These are phyloP conservation scores for Colletotrichum sojae DNA, from an alignment of 2,329 filamentous ascomycete species.

Conservation along the genomic window DNA sequence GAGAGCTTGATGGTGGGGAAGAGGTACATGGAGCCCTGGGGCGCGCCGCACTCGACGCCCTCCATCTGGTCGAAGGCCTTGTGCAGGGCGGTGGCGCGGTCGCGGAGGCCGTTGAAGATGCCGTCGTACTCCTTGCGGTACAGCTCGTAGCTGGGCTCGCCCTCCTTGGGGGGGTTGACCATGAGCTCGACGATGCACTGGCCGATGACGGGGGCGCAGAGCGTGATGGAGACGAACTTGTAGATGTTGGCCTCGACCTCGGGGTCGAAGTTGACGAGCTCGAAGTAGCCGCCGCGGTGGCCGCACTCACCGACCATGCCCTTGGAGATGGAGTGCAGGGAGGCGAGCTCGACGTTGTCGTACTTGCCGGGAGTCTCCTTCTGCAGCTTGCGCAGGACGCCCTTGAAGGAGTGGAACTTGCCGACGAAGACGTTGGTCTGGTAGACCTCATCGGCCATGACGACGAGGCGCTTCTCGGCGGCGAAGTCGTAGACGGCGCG, in stretches of 20 bases:
- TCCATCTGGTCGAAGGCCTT: constrained; percentile 95
- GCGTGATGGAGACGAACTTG: constrained; percentile 98
- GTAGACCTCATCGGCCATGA: constrained; percentile 98
- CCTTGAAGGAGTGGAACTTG: constrained; percentile 96
- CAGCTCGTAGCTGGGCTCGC: constrained; percentile 86
- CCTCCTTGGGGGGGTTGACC: constrained; percentile 92
- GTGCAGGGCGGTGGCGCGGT: constrained; percentile 88
- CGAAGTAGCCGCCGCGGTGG: constrained; percentile 97
- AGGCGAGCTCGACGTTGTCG: constrained; percentile 89
- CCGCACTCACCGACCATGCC: constrained; percentile 99
- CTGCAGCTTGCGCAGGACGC: constrained; percentile 85
- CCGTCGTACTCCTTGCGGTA: constrained; percentile 88
- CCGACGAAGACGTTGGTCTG: constrained; percentile 98
- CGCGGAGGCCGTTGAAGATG: constrained; percentile 83
- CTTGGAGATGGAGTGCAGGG: constrained; percentile 94
- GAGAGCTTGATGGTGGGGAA: constrained; percentile 94
- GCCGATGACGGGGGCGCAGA: constrained; percentile 94
- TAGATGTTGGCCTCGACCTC: constrained; percentile 94
- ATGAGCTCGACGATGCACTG: constrained; percentile 98
- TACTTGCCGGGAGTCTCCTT: constrained; percentile 81
- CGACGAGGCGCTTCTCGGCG: constrained; percentile 85
- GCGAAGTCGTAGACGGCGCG: constrained; percentile 89
- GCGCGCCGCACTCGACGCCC: constrained; percentile 89
- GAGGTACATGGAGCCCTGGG: constrained; percentile 98
- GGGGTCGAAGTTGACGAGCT: constrained; percentile 89